Evolutionary conservation across 169 alveolate genomes (phyloP).

Genomic region (Amoebophrya sp.): DNA sequence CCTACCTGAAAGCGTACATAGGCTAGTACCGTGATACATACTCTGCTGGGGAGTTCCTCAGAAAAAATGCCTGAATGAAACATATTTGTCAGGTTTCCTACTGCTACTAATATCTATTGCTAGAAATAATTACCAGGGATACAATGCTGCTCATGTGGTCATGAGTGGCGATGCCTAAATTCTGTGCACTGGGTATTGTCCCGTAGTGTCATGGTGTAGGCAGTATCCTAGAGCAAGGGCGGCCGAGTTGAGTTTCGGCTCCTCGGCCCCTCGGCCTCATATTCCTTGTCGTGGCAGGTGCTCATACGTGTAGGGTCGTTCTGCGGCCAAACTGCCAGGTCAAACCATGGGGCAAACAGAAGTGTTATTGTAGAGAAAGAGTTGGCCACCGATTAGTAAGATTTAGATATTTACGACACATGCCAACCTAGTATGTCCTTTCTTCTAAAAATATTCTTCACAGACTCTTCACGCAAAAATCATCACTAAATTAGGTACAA

Average conservation of each 20-base stretch:
- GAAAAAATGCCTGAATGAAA: too few relatives aligned
- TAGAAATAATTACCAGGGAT: too few relatives aligned
- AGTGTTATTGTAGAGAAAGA: neutral
- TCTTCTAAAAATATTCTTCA: neutral
- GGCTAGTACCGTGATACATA: neutral
- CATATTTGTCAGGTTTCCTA: too few relatives aligned
- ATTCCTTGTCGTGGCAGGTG: slow-evolving; percentile 23
- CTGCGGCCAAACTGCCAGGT: neutral
- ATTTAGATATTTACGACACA: neutral
- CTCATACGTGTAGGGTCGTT: neutral
- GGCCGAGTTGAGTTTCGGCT: neutral
- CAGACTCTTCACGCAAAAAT: slow-evolving; percentile 47
- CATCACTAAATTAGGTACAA: slow-evolving; percentile 88
- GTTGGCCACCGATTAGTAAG: neutral
- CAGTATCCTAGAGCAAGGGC: neutral
- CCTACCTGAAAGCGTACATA: neutral
- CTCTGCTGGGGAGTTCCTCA: neutral
- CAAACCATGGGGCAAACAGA: neutral
- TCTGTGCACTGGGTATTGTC: neutral
- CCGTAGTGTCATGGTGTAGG: neutral
- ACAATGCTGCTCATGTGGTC: too few relatives aligned
- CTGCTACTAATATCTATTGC: too few relatives aligned
- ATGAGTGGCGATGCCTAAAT: neutral
- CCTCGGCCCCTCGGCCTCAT: neutral
- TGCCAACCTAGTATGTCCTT: neutral